These are phyloP conservation scores for Trypanosoma avium DNA, from an alignment of 208 protist species.

Conservation along the genomic window DNA sequence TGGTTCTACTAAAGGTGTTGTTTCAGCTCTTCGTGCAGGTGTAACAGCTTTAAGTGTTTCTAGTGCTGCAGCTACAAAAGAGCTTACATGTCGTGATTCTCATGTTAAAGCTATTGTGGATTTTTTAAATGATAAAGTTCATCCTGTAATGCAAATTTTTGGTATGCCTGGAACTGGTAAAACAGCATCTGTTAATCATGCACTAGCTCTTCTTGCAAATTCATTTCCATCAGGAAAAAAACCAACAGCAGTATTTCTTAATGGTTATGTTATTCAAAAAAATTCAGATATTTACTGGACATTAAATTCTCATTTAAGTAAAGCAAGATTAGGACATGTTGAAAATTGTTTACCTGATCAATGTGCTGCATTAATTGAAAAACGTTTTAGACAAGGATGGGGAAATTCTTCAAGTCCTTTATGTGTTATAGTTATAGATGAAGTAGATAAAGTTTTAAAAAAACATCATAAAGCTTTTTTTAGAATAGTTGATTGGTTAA, in stretches of 20 bases:
- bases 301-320: slow-evolving; percentile 71
- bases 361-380: slow-evolving; percentile 76
- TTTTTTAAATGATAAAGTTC: slow-evolving; percentile 64
- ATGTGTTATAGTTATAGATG: slow-evolving; percentile 90
- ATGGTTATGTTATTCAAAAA: slow-evolving; percentile 90
- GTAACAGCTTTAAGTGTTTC: slow-evolving; percentile 72
- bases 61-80: slow-evolving; percentile 48
- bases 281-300: slow-evolving; percentile 87
- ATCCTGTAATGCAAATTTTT: slow-evolving; percentile 87
- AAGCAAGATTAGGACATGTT: slow-evolving; percentile 45
- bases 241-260: slow-evolving; percentile 84
- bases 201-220: slow-evolving; percentile 49
- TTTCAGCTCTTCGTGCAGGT: slow-evolving; percentile 45
- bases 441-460: slow-evolving; percentile 85
- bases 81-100: slow-evolving; percentile 73
- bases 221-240: slow-evolving; percentile 27
- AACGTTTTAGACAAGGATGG: slow-evolving; percentile 77
- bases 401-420: slow-evolving; percentile 28
- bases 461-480: slow-evolving; percentile 82
- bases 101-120: slow-evolving; percentile 62
- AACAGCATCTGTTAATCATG: slow-evolving; percentile 80
- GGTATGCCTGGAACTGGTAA: slow-evolving; percentile 92
- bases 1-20: background rate
- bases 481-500: slow-evolving; percentile 87
- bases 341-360: slow-evolving; percentile 62